Evolutionary conservation across 306 rosid genomes (phyloP), one percentile per base, ranked within the genome.

Genomic region (Echinosophora koreensis): DNA sequence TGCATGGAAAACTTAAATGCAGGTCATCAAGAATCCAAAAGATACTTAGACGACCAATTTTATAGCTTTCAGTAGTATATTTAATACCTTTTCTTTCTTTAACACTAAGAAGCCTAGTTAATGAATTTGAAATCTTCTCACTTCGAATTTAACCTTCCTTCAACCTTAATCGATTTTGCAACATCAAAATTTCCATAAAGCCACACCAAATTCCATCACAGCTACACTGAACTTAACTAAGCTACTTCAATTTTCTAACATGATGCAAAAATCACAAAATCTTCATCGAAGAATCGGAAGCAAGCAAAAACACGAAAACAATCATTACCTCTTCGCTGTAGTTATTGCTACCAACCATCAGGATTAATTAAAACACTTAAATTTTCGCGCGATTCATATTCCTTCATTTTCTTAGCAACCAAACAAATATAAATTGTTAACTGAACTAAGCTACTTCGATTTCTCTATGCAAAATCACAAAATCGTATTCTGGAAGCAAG

Each of bases 381-480:
- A 13, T 44, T 44, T 44, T 44, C 10, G n/a, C 50, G 50, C 50
- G 50, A 44, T 44, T 44, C n/a, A 44, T 44, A 44, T 10, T 44
- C 50, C 50, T 44, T 44, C 50, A 44, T 13, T 44, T 44, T 44
- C 50, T 44, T 13, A 44, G 50, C 50, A 44, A 9, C 16, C 52
- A 47, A 13, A 47, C 16, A 12, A 22, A 22, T 15, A 47, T 13
- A 47, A 13, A 13, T 12, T 47, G 51, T 73, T 69, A 61, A 39
- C 15, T 28, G 62, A 72, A 77, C 71, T 41, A 39, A 30, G 58
- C 57, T 57, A 63, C 18, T 84, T 58, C 57, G 35, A 50, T 38
- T 58, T 56, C 49, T 37, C 37, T 57, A 57, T 38, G 59, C 44
- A 17, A 79, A 67, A 46, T 46, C 5, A 34, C 15, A 55, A 54